Evolutionary conservation across 768 basidiomycete genomes (phyloP), one percentile per base, ranked within the genome.

Genomic region (Suillus spraguei): DNA sequence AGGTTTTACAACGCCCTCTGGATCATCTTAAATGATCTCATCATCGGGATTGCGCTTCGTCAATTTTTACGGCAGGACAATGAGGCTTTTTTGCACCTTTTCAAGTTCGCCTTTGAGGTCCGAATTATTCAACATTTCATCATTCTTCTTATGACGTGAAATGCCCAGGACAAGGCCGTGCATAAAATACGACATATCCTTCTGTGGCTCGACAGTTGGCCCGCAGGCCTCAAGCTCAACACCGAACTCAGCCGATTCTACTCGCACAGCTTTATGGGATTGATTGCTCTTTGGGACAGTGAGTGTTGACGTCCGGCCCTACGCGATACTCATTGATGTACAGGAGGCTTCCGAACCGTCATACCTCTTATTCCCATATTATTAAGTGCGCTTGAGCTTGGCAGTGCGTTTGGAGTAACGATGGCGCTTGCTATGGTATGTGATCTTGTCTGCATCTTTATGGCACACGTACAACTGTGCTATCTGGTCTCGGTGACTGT

Each of bases 191-290:
- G 84, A 49, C 76, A 78, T 17, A 80, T 83, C 0, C 79, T 98
- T 2, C 68, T 81, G 1, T 98, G 95, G 96, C 82, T 99, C 14
- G 91, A 97, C 72, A 87, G 91, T 64, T 99, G 97, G 97, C 97
- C 97, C 0, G 95, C 89, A 2, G 97, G 97, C 1, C 78, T 99
- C 46, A 99, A 99, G 76, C 87, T 99, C 60, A 99, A 99, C 70
- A 93, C 94, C 0, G 93, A 98, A 68, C 83, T 99, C n/a, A 93
- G 94, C 68, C 80, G 82, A 32, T 91, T 97, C 72, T 91, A 94
- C 69, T 86, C 89, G n/a, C 82, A 87, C 63, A 81, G 84, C 0
- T 88, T 97, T 58, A 79, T 89, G 3, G 82, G 82, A 32, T 65
- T 92, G 16, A 83, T 93, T 17, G 80, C 80, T 1, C 68, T 84